Conservation (phyloP, 1,284 basidiomycete genomes). For the Schizophyllum amplum region DNA sequence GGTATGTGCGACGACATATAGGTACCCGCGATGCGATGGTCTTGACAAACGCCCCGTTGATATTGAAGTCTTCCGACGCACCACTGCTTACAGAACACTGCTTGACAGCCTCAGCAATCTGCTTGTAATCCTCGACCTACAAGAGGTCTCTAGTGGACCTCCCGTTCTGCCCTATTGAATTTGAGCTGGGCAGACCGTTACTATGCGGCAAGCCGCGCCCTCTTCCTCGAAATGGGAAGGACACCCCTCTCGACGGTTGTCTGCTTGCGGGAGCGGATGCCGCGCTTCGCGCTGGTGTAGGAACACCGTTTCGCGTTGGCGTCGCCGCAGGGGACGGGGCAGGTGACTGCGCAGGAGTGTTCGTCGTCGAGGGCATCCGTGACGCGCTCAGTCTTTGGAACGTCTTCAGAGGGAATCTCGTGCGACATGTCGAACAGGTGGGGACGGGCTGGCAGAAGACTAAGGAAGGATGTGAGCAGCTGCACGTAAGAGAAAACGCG, state of each 20-base stretch:
- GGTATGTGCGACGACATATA: no score
- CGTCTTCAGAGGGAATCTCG: slow-evolving; percentile 90
- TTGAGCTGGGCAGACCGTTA: no score
- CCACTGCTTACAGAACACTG: no score
- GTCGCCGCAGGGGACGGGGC: background rate
- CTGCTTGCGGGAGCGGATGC: background rate
- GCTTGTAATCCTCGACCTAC: no score
- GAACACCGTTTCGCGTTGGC: no score
- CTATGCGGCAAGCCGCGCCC: no score
- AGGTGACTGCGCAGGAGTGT: background rate
- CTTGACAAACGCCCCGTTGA: no score
- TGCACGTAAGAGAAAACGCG: slow-evolving; percentile 4
- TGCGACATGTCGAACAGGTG: slow-evolving; percentile 90
- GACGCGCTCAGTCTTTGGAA: slow-evolving; percentile 68
- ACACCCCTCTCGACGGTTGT: background rate
- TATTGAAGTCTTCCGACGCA: no score
- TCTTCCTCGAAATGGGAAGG: background rate
- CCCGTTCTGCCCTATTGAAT: no score
- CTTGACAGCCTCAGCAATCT: no score
- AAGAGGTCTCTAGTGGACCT: no score
- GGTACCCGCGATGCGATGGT: no score
- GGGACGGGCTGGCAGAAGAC: slow-evolving; percentile 92
- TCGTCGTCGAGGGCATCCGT: background rate
- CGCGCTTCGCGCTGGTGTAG: background rate
- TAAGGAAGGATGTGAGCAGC: slow-evolving; percentile 21